Base-by-base conservation (phyloP, 177 flowering plant genomes). In the Vitis hybrid region DNA sequence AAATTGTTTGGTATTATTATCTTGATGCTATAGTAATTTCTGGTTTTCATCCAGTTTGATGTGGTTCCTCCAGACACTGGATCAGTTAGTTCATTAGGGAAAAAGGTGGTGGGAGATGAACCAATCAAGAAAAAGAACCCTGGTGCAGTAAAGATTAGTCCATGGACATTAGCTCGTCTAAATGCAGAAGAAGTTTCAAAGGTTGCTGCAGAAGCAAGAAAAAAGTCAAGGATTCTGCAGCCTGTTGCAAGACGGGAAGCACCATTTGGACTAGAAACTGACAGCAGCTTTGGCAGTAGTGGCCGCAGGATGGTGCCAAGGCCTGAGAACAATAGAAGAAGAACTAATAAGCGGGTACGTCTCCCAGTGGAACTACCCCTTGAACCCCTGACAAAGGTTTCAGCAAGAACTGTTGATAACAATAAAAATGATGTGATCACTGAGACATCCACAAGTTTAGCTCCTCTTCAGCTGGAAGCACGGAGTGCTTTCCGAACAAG, bases 111-210 rank as follows among this genome's bases (percentile, higher is more conserved):
- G 15, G 70, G 69, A 10, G 92, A 88, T 9, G 97, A 90, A 64
- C 79, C 78, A 11, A 64, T 61, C 17, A 86, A 82, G 85, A 93
- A 86, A 75, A 96, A 88, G 82, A 87, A 82, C 52, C 79, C 84
- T 19, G 85, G 75, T 32, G 70, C 91, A 35, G 86, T 96, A 60
- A 96, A 90, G 82, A 87, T 96, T 73, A 96, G 87, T 78, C 97
- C 99, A 14, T 96, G 99, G 99, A 81, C 98, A n/a, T 71, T 96
- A 65, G 98, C 99, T 11, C 86, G 97, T 4, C 72, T 96, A 65
- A 92, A 93, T 79, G 94, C 97, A 24, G 97, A 93, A 58, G 98
- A 96, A 69, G 91, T 93, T 35, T 85, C 97, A 30, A 89, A 83
- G 73, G 97, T 82, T 70, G 97, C 98, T 55, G 91, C 92, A 11